phyloP scores from a whole-genome alignment of 805 yeast species.

The Crinitomyces ghanaensis region DNA sequence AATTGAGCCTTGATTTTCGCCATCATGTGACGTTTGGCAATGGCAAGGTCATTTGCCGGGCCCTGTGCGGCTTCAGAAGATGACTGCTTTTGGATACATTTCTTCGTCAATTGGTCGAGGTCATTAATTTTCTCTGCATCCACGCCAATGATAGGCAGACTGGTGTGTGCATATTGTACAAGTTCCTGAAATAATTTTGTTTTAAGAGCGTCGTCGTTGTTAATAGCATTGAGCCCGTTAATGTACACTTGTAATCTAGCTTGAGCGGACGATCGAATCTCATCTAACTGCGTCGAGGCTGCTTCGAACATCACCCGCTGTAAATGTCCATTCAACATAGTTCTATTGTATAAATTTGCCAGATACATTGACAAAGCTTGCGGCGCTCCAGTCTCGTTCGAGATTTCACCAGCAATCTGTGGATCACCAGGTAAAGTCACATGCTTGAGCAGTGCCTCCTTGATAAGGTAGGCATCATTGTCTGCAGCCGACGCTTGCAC shows the following conservation, averaged over 20 bases:
- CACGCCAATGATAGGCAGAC: conserved; percentile 1
- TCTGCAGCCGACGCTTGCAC: background rate
- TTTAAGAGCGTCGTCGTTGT: conserved; percentile 6
- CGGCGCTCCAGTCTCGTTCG: background rate
- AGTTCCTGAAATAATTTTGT: conserved; percentile 16
- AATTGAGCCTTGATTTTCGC: conserved; percentile 10
- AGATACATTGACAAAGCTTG: background rate
- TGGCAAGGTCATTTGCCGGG: conserved; percentile 1
- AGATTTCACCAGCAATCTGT: background rate
- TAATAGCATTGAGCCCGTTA: conserved; percentile 12
- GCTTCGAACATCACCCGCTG: conserved; percentile 3
- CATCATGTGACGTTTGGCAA: conserved; percentile 3
- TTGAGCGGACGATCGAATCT: conserved; percentile 3
- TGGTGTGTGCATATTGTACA: conserved; percentile 4
- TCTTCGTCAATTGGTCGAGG: conserved; percentile 1
- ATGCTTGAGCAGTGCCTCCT: background rate
- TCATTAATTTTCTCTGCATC: background rate
- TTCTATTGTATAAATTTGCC: background rate
- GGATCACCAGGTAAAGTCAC: background rate
- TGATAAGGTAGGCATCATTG: conserved; percentile 2
- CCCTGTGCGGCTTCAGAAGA: background rate
- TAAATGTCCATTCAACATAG: background rate
- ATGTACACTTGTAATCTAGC: conserved; percentile 16
- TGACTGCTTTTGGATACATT: conserved; percentile 1
- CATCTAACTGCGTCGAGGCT: conserved; percentile 6